phyloP scores from a whole-genome alignment of 2,329 filamentous ascomycete genomes.

The Cladosporium sp. region DNA sequence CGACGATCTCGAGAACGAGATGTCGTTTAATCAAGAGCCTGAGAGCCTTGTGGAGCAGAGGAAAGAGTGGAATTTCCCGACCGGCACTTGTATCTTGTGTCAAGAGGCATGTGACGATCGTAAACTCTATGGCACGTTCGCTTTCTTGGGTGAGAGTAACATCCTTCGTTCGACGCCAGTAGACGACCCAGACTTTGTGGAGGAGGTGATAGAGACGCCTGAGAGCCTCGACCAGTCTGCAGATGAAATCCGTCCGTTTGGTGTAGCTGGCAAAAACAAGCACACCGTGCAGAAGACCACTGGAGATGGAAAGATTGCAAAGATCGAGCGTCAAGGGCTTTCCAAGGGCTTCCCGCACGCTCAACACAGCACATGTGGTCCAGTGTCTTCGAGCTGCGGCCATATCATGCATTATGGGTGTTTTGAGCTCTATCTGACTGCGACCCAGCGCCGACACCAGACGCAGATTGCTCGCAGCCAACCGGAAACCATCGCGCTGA shows the following conservation, averaged over 20 bases:
- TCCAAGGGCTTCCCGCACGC: conserved; percentile 81
- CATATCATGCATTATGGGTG: conserved; percentile 98
- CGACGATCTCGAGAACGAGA: conserved; percentile 64
- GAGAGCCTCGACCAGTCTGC: conserved; percentile 78
- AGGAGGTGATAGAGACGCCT: conserved; percentile 75
- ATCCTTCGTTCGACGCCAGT: conserved; percentile 84
- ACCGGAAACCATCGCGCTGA: conserved; percentile 70
- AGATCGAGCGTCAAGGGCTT: conserved; percentile 72
- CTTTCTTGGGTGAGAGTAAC: conserved; percentile 77
- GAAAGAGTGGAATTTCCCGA: conserved; percentile 83
- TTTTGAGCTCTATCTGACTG: conserved; percentile 85
- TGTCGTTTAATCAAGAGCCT: conserved; percentile 54
- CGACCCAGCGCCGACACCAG: conserved; percentile 75
- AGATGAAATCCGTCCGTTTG: conserved; percentile 79
- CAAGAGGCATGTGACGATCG: conserved; percentile 93
- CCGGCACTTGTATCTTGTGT: conserved; percentile 89
- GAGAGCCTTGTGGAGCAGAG: conserved; percentile 54
- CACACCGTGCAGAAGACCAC: conserved; percentile 71
- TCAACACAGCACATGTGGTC: conserved; percentile 57
- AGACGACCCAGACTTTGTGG: conserved; percentile 73
- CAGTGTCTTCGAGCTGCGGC: conserved; percentile 85
- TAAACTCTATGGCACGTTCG: conserved; percentile 87
- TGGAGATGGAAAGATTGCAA: conserved; percentile 63
- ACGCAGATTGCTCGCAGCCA: conserved; percentile 94
- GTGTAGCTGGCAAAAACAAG: conserved; percentile 82